Conservation (phyloP, 257 asterid species). For the Ligustrum vulgare region DNA sequence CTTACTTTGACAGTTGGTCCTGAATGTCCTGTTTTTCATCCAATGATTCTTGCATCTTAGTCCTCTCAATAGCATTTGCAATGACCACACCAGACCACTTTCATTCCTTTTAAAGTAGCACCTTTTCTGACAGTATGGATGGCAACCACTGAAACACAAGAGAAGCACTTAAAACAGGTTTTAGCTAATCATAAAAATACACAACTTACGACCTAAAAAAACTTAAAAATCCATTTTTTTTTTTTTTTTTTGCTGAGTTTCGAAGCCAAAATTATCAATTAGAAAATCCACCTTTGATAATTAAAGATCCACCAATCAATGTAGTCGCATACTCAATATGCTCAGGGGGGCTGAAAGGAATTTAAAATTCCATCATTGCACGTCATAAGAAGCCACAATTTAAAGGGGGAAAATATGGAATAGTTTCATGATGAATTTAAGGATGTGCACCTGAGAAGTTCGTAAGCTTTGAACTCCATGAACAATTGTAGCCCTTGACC, state of each 20-base stretch:
- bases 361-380: conserved; percentile 24
- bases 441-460: conserved; percentile 65
- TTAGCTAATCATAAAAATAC: conserved; percentile 14
- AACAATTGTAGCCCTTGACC: conserved; percentile 96
- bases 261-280: not conserved
- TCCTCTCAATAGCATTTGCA: no score
- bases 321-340: conserved; percentile 87
- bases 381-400: conserved; percentile 17
- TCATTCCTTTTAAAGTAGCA: conserved; percentile 98
- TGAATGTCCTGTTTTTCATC: no score
- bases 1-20: no score
- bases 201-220: not conserved
- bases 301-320: not conserved
- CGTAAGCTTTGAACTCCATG: conserved; percentile 89
- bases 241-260: conserved; percentile 12
- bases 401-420: conserved; percentile 15
- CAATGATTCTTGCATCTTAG: no score
- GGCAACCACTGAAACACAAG: conserved; percentile 92
- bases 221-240: not conserved
- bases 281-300: not conserved
- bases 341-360: conserved; percentile 74
- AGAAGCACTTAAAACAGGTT: conserved; percentile 69
- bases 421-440: conserved; percentile 15
- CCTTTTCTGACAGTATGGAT: conserved; percentile 86
- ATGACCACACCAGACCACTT: conserved; percentile 92